Conservation (phyloP, 805 yeast genomes). For the Ogataea paraovalis region DNA sequence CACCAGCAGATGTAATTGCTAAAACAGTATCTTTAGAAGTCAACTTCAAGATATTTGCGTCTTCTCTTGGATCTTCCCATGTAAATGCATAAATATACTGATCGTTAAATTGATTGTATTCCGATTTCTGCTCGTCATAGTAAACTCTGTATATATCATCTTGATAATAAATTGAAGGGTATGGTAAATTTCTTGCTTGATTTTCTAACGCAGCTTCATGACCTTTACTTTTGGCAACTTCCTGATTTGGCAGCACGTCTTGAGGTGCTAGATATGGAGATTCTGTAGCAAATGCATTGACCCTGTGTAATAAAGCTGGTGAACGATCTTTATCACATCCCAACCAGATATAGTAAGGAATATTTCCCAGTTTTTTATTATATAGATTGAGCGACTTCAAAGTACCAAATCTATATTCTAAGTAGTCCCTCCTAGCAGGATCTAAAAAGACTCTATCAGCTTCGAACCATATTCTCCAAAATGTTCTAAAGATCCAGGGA, state of each 20-base stretch:
- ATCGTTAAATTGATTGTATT: conserved; percentile 66
- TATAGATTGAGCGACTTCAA: conserved; percentile 66
- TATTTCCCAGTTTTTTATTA: conserved; percentile 63
- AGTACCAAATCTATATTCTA: conserved; percentile 81
- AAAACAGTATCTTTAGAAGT: conserved; percentile 64
- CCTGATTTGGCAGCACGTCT: conserved; percentile 23
- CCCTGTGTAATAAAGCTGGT: conserved; percentile 45
- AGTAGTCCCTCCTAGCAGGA: conserved; percentile 75
- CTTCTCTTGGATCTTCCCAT: conserved; percentile 89
- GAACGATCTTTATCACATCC: conserved; percentile 64
- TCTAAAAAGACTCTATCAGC: conserved; percentile 77
- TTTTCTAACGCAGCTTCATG: conserved; percentile 71
- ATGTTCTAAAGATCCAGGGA: conserved; percentile 73
- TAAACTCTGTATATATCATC: conserved; percentile 74
- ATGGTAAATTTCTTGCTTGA: conserved; percentile 62
- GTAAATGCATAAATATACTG: conserved; percentile 86
- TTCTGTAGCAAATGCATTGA: conserved; percentile 74
- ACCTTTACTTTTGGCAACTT: conserved; percentile 55
- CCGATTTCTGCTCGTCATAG: conserved; percentile 66
- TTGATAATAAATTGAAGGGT: conserved; percentile 78
- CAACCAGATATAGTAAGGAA: conserved; percentile 81
- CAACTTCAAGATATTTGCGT: conserved; percentile 60
- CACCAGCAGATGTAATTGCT: conserved; percentile 86
- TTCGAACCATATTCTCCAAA: conserved; percentile 88
- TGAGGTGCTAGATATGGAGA: conserved; percentile 75